phyloP scores from a whole-genome alignment of 768 basidiomycete species.

The Podaxis carcinomalis region DNA sequence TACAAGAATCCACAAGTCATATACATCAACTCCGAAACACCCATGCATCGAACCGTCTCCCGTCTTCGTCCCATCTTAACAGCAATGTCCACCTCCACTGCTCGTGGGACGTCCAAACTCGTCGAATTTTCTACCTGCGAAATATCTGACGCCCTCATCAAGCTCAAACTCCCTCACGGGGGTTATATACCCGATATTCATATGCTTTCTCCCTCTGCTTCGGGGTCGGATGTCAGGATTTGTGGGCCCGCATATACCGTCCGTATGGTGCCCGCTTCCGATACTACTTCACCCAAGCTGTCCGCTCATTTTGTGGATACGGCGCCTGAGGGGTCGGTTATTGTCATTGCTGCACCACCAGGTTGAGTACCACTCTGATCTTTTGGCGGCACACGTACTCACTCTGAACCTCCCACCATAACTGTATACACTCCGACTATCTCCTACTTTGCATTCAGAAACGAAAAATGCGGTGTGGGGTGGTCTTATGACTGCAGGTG shows the following conservation, averaged over 20 bases:
- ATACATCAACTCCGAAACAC: neutral
- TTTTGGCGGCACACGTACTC: neutral
- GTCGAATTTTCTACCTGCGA: constrained; percentile 67
- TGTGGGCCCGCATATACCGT: constrained; percentile 89
- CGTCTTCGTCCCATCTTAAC: constrained; percentile 13
- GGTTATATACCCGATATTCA: constrained; percentile 80
- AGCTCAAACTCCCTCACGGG: constrained; percentile 66
- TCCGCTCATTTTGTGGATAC: constrained; percentile 81
- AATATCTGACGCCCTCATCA: constrained; percentile 85
- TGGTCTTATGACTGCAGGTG: constrained; percentile 87
- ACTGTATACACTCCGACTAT: too few relatives aligned
- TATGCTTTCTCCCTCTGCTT: constrained; percentile 43
- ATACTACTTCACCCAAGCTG: constrained; percentile 59
- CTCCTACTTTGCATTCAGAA: constrained; percentile 32
- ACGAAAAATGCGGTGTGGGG: constrained; percentile 87
- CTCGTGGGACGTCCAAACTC: constrained; percentile 19
- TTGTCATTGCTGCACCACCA: constrained; percentile 72
- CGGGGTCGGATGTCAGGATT: constrained; percentile 27
- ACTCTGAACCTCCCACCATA: neutral
- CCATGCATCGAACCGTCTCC: constrained; percentile 13
- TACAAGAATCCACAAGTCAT: neutral
- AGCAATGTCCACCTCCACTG: constrained; percentile 14
- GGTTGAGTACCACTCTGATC: constrained; percentile 36
- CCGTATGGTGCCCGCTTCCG: constrained; percentile 62
- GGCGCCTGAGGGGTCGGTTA: constrained; percentile 55